Evolutionary conservation across 2,329 filamentous ascomycete species (phyloP).

Genomic region (Ophiostoma novo-ulmi): DNA sequence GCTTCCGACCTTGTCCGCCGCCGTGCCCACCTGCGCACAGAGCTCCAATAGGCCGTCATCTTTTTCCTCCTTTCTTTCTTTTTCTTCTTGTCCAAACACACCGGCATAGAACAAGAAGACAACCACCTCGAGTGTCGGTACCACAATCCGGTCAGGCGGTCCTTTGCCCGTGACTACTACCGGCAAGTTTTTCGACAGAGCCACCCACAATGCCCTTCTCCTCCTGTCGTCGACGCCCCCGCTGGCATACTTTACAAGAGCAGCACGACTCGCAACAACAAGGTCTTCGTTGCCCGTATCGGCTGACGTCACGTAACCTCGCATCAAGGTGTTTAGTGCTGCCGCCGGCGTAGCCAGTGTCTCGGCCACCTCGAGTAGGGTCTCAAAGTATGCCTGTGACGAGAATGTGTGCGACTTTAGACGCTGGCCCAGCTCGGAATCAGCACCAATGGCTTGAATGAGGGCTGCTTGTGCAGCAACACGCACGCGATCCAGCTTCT

Average conservation of each 20-base stretch:
- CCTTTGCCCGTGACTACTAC: constrained; percentile 30
- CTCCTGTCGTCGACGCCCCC: constrained; percentile 30
- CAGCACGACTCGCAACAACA: constrained; percentile 62
- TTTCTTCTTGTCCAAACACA: constrained; percentile 35
- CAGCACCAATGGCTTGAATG: constrained; percentile 35
- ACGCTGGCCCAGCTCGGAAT: neutral
- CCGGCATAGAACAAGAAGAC: constrained; percentile 69
- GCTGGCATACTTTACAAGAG: constrained; percentile 49
- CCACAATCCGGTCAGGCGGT: constrained; percentile 62
- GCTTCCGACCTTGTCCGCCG: constrained; percentile 77
- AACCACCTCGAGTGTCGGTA: constrained; percentile 71
- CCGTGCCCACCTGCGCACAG: constrained; percentile 67
- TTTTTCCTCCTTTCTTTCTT: too few species aligned
- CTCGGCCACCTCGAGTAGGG: constrained; percentile 46
- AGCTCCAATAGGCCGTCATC: constrained; percentile 37
- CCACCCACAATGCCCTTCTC: constrained; percentile 29
- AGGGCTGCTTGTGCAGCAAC: constrained; percentile 56
- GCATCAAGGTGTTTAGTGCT: constrained; percentile 49
- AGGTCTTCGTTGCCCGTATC: constrained; percentile 74
- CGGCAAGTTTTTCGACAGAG: constrained; percentile 52
- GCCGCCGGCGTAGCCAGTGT: constrained; percentile 27
- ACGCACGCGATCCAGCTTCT: constrained; percentile 86
- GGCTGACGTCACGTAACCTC: constrained; percentile 66
- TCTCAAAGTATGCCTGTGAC: constrained; percentile 54
- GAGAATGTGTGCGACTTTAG: constrained; percentile 48